A percentile compares a stretch with the other conserved stretches of the same genome.
Evolutionary conservation across 2,329 filamentous ascomycete species (phyloP).

Genomic region (Fusarium camptoceras): DNA sequence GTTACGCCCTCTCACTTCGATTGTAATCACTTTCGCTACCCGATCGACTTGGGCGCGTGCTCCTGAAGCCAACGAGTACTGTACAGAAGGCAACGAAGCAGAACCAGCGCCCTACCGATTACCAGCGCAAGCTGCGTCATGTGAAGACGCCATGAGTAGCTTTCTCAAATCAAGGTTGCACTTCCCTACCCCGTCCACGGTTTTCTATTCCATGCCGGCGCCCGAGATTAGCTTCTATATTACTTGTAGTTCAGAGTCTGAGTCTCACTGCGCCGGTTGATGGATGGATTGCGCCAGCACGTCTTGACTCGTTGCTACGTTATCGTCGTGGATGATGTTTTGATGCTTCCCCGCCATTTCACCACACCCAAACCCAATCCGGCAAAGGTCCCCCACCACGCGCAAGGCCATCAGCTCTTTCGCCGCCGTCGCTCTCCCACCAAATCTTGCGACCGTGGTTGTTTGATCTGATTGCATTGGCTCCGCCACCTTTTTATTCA

Average conservation of each 20-base stretch:
- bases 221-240: slow-evolving; percentile 1
- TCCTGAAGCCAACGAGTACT: slow-evolving; percentile 21
- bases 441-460: slow-evolving; percentile 43
- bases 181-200: slow-evolving; percentile 27
- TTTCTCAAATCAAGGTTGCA: slow-evolving; percentile 59
- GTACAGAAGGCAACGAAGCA: slow-evolving; percentile 2
- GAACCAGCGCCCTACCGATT: slow-evolving; percentile 13
- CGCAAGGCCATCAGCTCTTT: slow-evolving; percentile 43
- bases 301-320: slow-evolving; percentile 34
- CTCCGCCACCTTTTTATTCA: slow-evolving; percentile 35
- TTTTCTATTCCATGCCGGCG: slow-evolving; percentile 9
- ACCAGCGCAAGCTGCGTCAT: slow-evolving; percentile 51
- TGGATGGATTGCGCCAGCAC: slow-evolving; percentile 10
- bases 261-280: not conserved
- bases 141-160: slow-evolving; percentile 53
- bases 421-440: slow-evolving; percentile 39
- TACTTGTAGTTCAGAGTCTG: slow-evolving; percentile 15
- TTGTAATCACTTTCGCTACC: slow-evolving; percentile 17
- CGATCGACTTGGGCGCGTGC: slow-evolving; percentile 8
- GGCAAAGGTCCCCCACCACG: slow-evolving; percentile 47
- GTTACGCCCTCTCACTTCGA: slow-evolving; percentile 19
- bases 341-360: slow-evolving; percentile 48
- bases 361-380: slow-evolving; percentile 47
- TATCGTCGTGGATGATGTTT: slow-evolving; percentile 42
- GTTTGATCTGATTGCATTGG: slow-evolving; percentile 40